Evolutionary conservation across 352 stramenopile species (phyloP), one percentile per base, ranked within the genome.

Genomic region (Elongisporangium prolatum): DNA sequence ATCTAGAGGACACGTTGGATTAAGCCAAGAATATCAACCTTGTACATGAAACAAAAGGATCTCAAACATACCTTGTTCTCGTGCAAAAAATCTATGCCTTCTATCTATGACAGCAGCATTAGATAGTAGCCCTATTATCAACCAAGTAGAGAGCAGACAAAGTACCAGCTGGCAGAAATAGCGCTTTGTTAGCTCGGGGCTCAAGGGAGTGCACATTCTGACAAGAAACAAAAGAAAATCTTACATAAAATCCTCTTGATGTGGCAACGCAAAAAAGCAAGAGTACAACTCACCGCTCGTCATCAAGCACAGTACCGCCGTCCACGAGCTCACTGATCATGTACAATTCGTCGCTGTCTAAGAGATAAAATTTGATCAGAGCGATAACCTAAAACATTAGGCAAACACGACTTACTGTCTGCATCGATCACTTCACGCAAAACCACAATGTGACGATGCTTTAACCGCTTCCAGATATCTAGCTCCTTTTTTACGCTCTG

Each of bases 391-490:
- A n/a, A n/a, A n/a, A 44, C 11, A 44, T 7, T 13, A 44, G 34
- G 9, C 34, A 34, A 51, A 13, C n/a, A 8, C 3, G 18, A 47
- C 74, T n/a, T 47, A 91, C 84, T 75, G 37, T 91, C 80, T 11
- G 74, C 93, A 65, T 98, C 95, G 61, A 99, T 98, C n/a, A 98
- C 94, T 77, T 99, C 95, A 21, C 88, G 84, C 14, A 99, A 68
- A 20, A 86, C 60, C 3, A 98, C 93, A 11, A 98, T 81, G 68
- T 98, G 97, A 0, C 94, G 90, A 77, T 99, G 96, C 48, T 89
- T 88, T 54, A 99, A 86, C 47, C 93, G 93, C 70, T 98, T 98
- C 96, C 98, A 98, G 13, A 98, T 94, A n/a, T 78, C 89, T 63
- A 98, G 95, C 56, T 98, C 96, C 54, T 91, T 93, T 73, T 98